Base-by-base conservation (phyloP, 768 basidiomycete species). In the Rhizopogon sp. region DNA sequence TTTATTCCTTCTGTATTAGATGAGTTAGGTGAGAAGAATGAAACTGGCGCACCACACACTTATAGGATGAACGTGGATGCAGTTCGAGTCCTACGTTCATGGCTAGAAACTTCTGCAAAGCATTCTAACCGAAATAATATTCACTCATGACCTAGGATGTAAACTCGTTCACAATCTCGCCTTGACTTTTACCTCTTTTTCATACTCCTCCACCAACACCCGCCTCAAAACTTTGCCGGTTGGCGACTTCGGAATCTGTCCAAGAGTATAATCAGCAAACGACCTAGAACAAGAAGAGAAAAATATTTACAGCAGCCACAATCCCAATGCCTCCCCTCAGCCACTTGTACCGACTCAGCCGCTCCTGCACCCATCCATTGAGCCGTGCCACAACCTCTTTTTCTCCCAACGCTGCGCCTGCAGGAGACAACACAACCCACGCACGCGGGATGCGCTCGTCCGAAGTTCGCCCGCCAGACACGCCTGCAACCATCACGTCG, bases 361-460 rank as follows among this genome's bases (percentile, higher is more conserved):
- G 78, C 66, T 76, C 72, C 59, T 77, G 70, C 44, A 77, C 73
- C 85, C 85, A 89, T 11, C 56, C 64, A 43, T 85, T 75, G 1
- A 90, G 68, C 50, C 69, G 74, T 52, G 71, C 66, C 7, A 80
- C 63, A 3, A 74, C 78, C n/a, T 58, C 54, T 25, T 58, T 55
- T 46, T 62, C 66, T 3, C 85, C 84, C 6, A 71, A 59, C 54
- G 69, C 72, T 62, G 73, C 77, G 3, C 87, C 87, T 3, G 67
- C 64, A 0, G 69, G 64, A 59, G 79, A 83, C 16, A 88, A 71
- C 1, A 88, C 84, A 41, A 89, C 62, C 87, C 87, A 89, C 3
- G 87, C 88, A 2, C 81, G 78, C 0, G 87, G 87, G 2, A 83
- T 77, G 65, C 80, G 81, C 73, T 88, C 87, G 60, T 87, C 85